Conservation (phyloP, 371 early-diverging fungal genomes). For the Synchytrium microbalum region DNA sequence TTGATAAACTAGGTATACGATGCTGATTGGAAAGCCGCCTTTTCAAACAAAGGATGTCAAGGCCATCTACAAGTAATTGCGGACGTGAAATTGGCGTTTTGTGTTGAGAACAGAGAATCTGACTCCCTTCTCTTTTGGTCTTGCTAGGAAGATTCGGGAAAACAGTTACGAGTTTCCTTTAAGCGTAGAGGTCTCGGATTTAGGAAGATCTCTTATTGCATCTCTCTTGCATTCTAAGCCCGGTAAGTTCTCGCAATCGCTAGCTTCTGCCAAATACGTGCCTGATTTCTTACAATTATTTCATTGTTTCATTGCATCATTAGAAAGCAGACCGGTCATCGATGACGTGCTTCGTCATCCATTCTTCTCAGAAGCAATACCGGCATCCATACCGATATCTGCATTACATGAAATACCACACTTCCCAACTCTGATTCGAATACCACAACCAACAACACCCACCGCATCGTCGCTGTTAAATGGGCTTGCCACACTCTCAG, state of each 20-base stretch:
- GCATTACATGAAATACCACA: conserved; percentile 19
- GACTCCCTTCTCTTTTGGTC: no score
- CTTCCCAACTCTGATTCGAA: background rate
- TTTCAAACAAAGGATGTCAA: conserved; percentile 85
- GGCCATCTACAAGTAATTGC: conserved; percentile 69
- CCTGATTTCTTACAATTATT: background rate
- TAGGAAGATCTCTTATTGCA: conserved; percentile 70
- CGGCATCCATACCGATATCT: conserved; percentile 26
- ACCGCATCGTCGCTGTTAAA: background rate
- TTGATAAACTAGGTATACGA: conserved; percentile 59
- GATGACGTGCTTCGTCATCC: conserved; percentile 40
- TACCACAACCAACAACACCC: background rate
- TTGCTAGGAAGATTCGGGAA: conserved; percentile 61
- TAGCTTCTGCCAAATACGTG: no score
- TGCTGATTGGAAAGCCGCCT: conserved; percentile 92
- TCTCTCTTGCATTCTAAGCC: conserved; percentile 75
- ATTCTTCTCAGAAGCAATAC: conserved; percentile 33
- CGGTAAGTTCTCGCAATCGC: conserved; percentile 27
- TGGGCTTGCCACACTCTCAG: background rate
- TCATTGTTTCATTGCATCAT: background rate
- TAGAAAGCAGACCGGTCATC: conserved; percentile 44
- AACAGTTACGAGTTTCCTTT: conserved; percentile 75
- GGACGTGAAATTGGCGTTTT: no score
- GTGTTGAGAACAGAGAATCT: no score
- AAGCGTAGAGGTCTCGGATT: conserved; percentile 52